Percentiles rank a stretch among this genome's conserved stretches.
These are phyloP conservation scores for Dictyostelium firmibasis DNA, from an alignment of 78 protist species.

Conservation along the genomic window DNA sequence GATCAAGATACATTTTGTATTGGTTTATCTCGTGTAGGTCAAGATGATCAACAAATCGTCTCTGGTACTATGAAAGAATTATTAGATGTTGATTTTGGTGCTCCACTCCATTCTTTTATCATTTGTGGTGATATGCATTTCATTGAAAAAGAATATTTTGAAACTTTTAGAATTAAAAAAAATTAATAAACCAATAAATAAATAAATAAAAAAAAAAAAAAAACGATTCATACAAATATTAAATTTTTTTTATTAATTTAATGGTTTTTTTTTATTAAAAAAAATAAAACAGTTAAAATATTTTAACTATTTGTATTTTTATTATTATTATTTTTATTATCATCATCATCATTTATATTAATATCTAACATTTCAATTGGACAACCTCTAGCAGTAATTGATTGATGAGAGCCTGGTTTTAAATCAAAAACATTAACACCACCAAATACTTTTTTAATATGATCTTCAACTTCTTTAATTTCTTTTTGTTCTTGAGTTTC, in stretches of 20 bases:
- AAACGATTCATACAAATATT: too few species aligned
- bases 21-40: slow-evolving; percentile 97
- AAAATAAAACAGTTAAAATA: too few species aligned
- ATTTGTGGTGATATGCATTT: slow-evolving; percentile 89
- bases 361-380: slow-evolving; percentile 10
- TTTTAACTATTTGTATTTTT: too few species aligned
- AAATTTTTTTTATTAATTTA: too few species aligned
- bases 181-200: not conserved
- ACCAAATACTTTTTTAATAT: not conserved
- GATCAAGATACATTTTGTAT: slow-evolving; percentile 73
- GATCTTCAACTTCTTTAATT: not conserved
- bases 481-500: not conserved
- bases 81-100: slow-evolving; percentile 91
- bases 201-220: not conserved
- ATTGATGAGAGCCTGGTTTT: slow-evolving; percentile 5
- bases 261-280: too few species aligned
- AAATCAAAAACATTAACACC: not conserved
- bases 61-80: slow-evolving; percentile 90
- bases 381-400: slow-evolving; percentile 18
- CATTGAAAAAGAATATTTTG: slow-evolving; percentile 82
- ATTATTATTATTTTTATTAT: not conserved
- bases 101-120: slow-evolving; percentile 94
- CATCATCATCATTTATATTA: not conserved
- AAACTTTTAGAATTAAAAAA: slow-evolving; percentile 24
- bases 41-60: slow-evolving; percentile 84